Conservation (phyloP, 371 early-diverging fungal genomes). For the Apophysomyces variabilis region DNA sequence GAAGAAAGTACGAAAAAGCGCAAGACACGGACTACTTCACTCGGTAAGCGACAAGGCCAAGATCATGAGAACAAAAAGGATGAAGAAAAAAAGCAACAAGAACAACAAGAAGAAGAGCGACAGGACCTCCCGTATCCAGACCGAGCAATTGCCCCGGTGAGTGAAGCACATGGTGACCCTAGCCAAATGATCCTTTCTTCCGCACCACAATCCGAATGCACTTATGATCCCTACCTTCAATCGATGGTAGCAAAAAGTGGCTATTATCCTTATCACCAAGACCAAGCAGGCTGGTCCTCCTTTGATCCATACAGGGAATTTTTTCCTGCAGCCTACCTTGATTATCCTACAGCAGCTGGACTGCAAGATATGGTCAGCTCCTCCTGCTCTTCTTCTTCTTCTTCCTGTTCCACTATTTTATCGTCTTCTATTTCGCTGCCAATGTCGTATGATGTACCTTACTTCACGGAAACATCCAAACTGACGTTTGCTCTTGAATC, state of each 20-base stretch:
- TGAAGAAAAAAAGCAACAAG: neutral
- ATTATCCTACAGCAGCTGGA: neutral
- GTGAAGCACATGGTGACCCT: too few relatives aligned
- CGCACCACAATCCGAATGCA: neutral
- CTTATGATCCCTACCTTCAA: neutral
- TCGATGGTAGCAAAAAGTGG: neutral
- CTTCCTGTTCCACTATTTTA: neutral
- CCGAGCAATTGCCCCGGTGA: too few relatives aligned
- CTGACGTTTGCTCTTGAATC: neutral
- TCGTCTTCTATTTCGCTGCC: neutral
- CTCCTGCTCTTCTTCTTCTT: neutral
- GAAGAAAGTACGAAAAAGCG: constrained; percentile 7
- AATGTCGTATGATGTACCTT: neutral
- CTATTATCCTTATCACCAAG: neutral
- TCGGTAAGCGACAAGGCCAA: neutral
- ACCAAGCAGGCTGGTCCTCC: neutral
- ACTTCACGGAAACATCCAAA: neutral
- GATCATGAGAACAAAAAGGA: neutral
- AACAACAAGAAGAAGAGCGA: neutral
- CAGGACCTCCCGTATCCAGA: neutral
- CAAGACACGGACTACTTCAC: neutral
- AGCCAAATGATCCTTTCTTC: neutral
- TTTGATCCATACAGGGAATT: neutral
- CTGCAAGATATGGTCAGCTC: neutral
- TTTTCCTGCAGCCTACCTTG: neutral